Base-by-base conservation (phyloP, 2,329 filamentous ascomycete species). In the Arthroderma uncinatum region DNA sequence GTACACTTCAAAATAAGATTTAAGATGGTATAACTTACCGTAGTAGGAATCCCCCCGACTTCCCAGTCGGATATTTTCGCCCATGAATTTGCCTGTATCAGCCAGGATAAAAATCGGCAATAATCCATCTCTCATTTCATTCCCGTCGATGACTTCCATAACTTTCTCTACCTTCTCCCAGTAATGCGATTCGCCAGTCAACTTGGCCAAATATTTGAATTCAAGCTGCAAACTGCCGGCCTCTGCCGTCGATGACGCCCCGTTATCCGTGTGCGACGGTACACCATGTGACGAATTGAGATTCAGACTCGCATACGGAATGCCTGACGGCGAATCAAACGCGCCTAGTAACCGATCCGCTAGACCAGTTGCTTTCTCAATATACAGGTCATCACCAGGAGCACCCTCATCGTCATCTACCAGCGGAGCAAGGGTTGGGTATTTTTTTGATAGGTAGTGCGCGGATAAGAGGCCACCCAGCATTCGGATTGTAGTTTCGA, bases 401-500 rank as follows among this genome's bases (percentile, higher is more conserved):
- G 80, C 78, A 23, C 87, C 87, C 19, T 80, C 77, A 64, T 90
- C 86, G 60, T 90, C 84, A 19, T 88, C 84, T 4, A 75, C 67
- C 57, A 90, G 77, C 0, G 89, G 84, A 10, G 90, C 90, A 63
- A 95, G 78, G n/a, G 86, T 73, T 0, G 90, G 89, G 63, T 85
- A 92, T 56, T 82, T 80, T 23, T 82, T 93, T 21, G 90, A 92
- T n/a, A 98, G 79, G 71, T 97, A 97, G 70, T 98, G 90, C 8
- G 93, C 93, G 1, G 91, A 91, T 34, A 98, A 78, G 42, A 98
- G 77, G 9, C 93, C 93, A 14, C 93, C 93, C 53, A 98, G 78
- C 91, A 97, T 97, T 55, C 93, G 87, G 65, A 97, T 97, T 0
- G 92, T 97, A 6, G 92, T 97, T 75, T 98, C 93, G 65, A 97